phyloP scores from a whole-genome alignment of 768 basidiomycete genomes.

The Dioszegia crocea region DNA sequence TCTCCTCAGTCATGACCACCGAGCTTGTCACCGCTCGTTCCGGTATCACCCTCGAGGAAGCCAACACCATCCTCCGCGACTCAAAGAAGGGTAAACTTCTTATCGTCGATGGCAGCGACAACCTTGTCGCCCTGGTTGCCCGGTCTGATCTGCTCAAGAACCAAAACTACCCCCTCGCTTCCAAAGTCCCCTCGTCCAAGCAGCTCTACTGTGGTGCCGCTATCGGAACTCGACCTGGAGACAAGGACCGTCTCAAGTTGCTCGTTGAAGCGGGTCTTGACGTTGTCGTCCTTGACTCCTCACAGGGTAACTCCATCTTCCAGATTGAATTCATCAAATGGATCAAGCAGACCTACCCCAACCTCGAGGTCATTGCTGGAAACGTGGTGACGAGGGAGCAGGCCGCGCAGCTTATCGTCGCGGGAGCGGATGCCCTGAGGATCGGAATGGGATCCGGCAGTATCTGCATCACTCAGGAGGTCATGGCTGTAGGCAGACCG shows the following conservation, averaged over 20 bases:
- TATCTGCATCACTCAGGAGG: constrained; percentile 98
- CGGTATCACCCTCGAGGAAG: constrained; percentile 84
- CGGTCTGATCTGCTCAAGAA: constrained; percentile 97
- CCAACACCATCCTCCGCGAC: constrained; percentile 88
- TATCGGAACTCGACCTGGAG: constrained; percentile 83
- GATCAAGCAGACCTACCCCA: constrained; percentile 81
- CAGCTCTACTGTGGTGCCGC: constrained; percentile 96
- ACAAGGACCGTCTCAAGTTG: constrained; percentile 74
- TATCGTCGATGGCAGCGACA: constrained; percentile 64
- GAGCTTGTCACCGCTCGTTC: constrained; percentile 74
- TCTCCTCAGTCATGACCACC: constrained; percentile 84
- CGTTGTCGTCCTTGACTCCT: constrained; percentile 90
- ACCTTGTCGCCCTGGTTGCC: constrained; percentile 77
- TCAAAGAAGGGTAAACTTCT: constrained; percentile 98
- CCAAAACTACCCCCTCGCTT: constrained; percentile 90
- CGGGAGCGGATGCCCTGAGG: constrained; percentile 91
- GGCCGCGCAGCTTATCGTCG: constrained; percentile 85
- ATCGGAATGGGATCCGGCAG: constrained; percentile 98
- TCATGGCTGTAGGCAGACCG: constrained; percentile 97
- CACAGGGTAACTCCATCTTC: constrained; percentile 90
- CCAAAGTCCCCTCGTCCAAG: constrained; percentile 83
- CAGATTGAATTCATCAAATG: constrained; percentile 91
- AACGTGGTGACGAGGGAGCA: constrained; percentile 98
- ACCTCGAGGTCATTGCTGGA: constrained; percentile 89
- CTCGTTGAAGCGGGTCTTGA: constrained; percentile 93